Percentiles rank a stretch among this genome's conserved stretches.
Evolutionary conservation across 768 basidiomycete species (phyloP).

Genomic region (Pleurotus pulmonarius): DNA sequence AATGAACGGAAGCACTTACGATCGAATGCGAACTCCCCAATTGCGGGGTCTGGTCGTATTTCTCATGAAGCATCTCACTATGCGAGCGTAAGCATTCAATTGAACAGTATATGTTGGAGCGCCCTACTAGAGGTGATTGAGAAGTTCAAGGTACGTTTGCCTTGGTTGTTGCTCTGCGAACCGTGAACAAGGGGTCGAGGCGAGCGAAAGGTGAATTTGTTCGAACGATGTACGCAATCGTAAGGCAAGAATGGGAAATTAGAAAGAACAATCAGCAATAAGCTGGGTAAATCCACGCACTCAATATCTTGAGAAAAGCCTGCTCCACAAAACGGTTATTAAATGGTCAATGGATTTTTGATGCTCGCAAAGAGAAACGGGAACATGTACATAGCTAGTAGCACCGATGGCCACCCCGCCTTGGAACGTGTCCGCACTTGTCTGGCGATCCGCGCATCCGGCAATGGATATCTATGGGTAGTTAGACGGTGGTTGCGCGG

Average conservation of each 20-base stretch:
- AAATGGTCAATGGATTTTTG: background rate
- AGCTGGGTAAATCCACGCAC: too few relatives aligned
- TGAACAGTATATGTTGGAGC: background rate
- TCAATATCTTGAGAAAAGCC: slow-evolving; percentile 59
- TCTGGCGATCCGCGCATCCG: slow-evolving; percentile 68
- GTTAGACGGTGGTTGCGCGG: background rate
- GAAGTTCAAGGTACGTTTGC: slow-evolving; percentile 64
- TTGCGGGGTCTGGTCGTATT: slow-evolving; percentile 70
- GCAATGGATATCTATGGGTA: slow-evolving; percentile 60
- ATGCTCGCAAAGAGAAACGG: background rate
- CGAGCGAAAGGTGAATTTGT: background rate
- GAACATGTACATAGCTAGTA: slow-evolving; percentile 73
- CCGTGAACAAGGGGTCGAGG: background rate
- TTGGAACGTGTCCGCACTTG: slow-evolving; percentile 66
- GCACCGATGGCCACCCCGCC: slow-evolving; percentile 69
- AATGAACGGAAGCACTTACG: slow-evolving; percentile 25
- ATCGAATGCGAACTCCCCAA: slow-evolving; percentile 71
- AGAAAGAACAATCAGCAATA: too few relatives aligned
- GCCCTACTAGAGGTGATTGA: slow-evolving; percentile 49
- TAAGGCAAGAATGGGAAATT: too few relatives aligned
- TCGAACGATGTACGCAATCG: too few relatives aligned
- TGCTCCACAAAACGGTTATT: slow-evolving; percentile 18
- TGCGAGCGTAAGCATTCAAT: background rate
- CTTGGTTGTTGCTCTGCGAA: slow-evolving; percentile 41
- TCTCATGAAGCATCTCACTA: slow-evolving; percentile 52